Evolutionary conservation across 306 rosid species (phyloP).

Genomic region (Sphenostylis stenocarpa): DNA sequence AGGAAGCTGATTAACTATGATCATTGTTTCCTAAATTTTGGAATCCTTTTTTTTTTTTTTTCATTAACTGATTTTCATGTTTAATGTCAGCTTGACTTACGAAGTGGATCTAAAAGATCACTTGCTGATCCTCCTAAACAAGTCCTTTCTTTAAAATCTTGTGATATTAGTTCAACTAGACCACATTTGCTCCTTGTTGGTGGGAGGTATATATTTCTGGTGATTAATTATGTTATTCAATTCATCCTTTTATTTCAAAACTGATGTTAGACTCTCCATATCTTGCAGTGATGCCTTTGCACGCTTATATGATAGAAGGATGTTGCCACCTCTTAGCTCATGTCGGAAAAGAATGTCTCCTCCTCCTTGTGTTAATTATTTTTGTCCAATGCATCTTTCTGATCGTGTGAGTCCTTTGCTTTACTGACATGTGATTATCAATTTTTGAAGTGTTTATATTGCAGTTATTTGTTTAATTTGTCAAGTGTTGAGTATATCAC

Average conservation of each 20-base stretch:
- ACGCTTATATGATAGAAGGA: slow-evolving; percentile 96
- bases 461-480: not conserved
- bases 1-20: slow-evolving; percentile 22
- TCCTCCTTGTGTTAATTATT: slow-evolving; percentile 93
- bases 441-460: slow-evolving; percentile 11
- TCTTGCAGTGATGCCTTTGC: slow-evolving; percentile 92
- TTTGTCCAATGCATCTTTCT: slow-evolving; percentile 98
- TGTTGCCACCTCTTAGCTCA: slow-evolving; percentile 81
- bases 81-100: slow-evolving; percentile 86
- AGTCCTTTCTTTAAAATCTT: slow-evolving; percentile 80
- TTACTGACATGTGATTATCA: slow-evolving; percentile 15
- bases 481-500: not conserved
- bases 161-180: slow-evolving; percentile 85
- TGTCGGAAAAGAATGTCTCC: slow-evolving; percentile 73
- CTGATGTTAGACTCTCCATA: slow-evolving; percentile 35
- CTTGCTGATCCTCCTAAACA: slow-evolving; percentile 91
- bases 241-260: slow-evolving; percentile 5
- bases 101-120: slow-evolving; percentile 91
- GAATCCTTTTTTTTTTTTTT: slow-evolving; percentile 25
- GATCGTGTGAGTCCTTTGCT: slow-evolving; percentile 68
- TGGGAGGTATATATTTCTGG: slow-evolving; percentile 73
- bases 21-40: slow-evolving; percentile 20
- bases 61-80: slow-evolving; percentile 39
- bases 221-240: slow-evolving; percentile 8
- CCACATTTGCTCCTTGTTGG: slow-evolving; percentile 97